Evolutionary conservation across 441 rosid species (phyloP), one percentile per base, ranked within the genome.

Genomic region (Syzygium syzygioides): DNA sequence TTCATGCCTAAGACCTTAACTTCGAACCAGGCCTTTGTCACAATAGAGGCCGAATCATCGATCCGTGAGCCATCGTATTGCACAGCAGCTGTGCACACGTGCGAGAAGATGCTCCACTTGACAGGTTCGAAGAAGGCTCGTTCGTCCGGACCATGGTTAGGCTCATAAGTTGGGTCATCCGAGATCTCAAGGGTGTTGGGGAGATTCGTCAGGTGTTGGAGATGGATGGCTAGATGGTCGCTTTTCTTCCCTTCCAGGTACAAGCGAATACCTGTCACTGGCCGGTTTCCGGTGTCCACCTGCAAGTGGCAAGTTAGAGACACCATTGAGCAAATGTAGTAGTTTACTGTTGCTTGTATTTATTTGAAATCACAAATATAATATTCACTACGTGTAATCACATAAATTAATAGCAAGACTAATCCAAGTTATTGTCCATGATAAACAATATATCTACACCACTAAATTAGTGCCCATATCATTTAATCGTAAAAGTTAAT

Each of bases 71-170:
- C 99, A 14, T 91, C 90, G 85, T 94, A 91, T 87, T 96, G 93
- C 68, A 98, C 97, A 14, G 99, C 96, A 48, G 96, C 97, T 17
- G 99, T 96, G 93, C 96, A 97, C 4, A 96, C 95, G 7, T 98
- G 99, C 3, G 99, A 98, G 92, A 96, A 96, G 87, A 97, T 96
- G 92, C 95, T 95, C 98, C 98, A 97, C 91, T 94, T 98, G 88
- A 98, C 96, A 18, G 99, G 94, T 91, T 95, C 99, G 34, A 95
- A 92, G 92, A 94, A 98, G 87, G 95, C 98, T 85, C 93, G 92
- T 5, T 94, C 93, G 3, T 86, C n/a, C 53, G 96, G 96, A 90
- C 93, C 95, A 9, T 92, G 91, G 19, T 87, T 86, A 4, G 92
- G 96, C 86, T 93, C 95, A 26, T 94, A 91, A 84, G 91, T 91